Percentiles rank a stretch among this genome's conserved stretches.
Conservation (phyloP, 495 filamentous ascomycete genomes). For the Diplogelasinospora grovesii region DNA sequence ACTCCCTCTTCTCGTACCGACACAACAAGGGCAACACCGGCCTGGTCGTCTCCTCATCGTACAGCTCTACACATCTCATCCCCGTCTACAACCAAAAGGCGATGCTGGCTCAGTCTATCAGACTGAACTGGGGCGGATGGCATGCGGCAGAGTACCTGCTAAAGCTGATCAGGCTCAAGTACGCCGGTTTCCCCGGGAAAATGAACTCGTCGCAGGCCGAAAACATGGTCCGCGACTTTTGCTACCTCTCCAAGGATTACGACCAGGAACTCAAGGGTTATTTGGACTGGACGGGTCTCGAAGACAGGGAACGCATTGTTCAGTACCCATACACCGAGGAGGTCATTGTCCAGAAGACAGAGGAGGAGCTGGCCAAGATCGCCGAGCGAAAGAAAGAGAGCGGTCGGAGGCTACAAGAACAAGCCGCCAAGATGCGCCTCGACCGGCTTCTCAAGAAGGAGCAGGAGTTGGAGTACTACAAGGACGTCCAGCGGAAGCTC, state of each 20-base stretch:
- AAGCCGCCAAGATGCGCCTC: constrained; percentile 91
- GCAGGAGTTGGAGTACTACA: constrained; percentile 90
- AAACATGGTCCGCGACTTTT: constrained; percentile 79
- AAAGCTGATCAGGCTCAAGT: constrained; percentile 88
- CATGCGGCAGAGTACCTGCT: constrained; percentile 84
- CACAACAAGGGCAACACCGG: constrained; percentile 87
- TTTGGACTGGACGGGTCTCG: constrained; percentile 81
- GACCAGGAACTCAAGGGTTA: constrained; percentile 65
- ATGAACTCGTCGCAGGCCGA: constrained; percentile 81
- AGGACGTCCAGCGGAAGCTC: constrained; percentile 63
- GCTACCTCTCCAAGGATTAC: constrained; percentile 80
- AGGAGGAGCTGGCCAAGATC: constrained; percentile 82
- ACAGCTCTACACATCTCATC: constrained; percentile 93
- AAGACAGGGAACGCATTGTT: constrained; percentile 79
- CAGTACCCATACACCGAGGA: constrained; percentile 94
- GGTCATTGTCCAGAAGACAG: constrained; percentile 76
- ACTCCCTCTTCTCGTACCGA: constrained; percentile 89
- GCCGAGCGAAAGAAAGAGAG: constrained; percentile 91
- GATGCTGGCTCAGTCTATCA: constrained; percentile 71
- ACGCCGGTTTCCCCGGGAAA: constrained; percentile 71
- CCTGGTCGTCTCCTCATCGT: constrained; percentile 82
- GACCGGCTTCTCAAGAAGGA: constrained; percentile 94
- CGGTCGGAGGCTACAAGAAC: constrained; percentile 84
- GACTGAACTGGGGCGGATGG: constrained; percentile 91
- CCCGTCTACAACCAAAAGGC: constrained; percentile 82